A percentile compares a stretch with the other conserved stretches of the same genome.
phyloP scores from a whole-genome alignment of 1,284 basidiomycete genomes.

The Irpex lacteus region DNA sequence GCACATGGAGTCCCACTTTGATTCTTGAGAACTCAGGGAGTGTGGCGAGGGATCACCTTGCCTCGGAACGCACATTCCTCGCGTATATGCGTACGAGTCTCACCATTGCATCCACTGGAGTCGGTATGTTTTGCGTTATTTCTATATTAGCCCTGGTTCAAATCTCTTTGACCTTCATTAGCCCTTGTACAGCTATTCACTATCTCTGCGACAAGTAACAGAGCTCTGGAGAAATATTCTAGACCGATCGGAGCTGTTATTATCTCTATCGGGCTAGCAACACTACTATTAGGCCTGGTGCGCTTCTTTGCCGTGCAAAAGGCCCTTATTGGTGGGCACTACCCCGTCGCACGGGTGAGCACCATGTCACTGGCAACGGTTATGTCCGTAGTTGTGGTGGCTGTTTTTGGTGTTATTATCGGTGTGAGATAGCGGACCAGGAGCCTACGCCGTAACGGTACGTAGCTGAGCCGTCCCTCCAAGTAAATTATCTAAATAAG shows the following conservation, averaged over 20 bases:
- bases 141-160: too few relatives aligned
- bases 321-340: constrained; percentile 50
- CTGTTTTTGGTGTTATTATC: constrained; percentile 49
- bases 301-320: constrained; percentile 58
- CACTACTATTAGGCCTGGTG: constrained; percentile 46
- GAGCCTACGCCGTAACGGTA: too few relatives aligned
- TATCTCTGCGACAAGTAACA: constrained; percentile 32
- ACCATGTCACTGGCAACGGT: constrained; percentile 42
- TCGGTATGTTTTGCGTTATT: constrained; percentile 19
- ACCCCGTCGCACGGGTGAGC: constrained; percentile 51
- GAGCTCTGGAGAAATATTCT: constrained; percentile 38
- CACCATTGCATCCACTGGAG: constrained; percentile 52
- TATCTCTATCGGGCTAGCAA: constrained; percentile 47
- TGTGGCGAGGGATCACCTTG: constrained; percentile 60
- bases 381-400: constrained; percentile 41
- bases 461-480: too few relatives aligned
- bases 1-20: constrained; percentile 27
- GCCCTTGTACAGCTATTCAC: constrained; percentile 60
- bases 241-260: constrained; percentile 53
- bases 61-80: constrained; percentile 54
- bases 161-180: too few relatives aligned
- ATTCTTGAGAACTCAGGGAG: constrained; percentile 53
- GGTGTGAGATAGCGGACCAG: constrained; percentile 21
- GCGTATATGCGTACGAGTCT: constrained; percentile 59
- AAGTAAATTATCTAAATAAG: too few relatives aligned